Evolutionary conservation across 228 moss, liverwort and hornwort species (phyloP).

Genomic region (Sphagnum magellanicum): DNA sequence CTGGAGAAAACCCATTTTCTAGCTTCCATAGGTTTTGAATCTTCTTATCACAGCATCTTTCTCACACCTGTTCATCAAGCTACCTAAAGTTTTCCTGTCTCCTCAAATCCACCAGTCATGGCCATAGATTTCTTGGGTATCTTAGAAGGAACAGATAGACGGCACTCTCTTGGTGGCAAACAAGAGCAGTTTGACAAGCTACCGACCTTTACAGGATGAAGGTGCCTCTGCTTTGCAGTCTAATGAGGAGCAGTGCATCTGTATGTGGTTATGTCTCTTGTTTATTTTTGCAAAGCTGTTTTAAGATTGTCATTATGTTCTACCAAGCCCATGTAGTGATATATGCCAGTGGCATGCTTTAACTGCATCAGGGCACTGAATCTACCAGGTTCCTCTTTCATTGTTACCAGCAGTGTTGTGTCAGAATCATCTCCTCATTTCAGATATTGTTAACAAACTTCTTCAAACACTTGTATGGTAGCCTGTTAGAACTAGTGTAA

Average conservation of each 20-base stretch:
- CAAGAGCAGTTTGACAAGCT: conserved; percentile 91
- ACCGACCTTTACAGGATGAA: conserved; percentile 81
- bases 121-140: conserved; percentile 47
- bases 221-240: conserved; percentile 80
- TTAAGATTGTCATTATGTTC: conserved; percentile 66
- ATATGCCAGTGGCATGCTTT: conserved; percentile 58
- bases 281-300: conserved; percentile 71
- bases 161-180: conserved; percentile 58
- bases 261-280: conserved; percentile 84
- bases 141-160: conserved; percentile 91
- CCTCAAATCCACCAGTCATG: conserved; percentile 25
- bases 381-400: not conserved
- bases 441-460: not conserved
- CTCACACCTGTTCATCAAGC: conserved; percentile 40
- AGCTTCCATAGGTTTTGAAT: conserved; percentile 4
- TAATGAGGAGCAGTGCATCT: conserved; percentile 87
- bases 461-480: not conserved
- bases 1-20: conserved; percentile 8
- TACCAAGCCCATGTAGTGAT: conserved; percentile 49
- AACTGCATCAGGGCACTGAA: conserved; percentile 52
- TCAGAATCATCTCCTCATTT: conserved; percentile 2
- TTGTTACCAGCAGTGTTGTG: conserved; percentile 2
- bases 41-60: conserved; percentile 15
- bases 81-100: conserved; percentile 53
- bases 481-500: not conserved